Conservation (phyloP, 2,329 filamentous ascomycete species). For the Ophioceras dolichostomum region DNA sequence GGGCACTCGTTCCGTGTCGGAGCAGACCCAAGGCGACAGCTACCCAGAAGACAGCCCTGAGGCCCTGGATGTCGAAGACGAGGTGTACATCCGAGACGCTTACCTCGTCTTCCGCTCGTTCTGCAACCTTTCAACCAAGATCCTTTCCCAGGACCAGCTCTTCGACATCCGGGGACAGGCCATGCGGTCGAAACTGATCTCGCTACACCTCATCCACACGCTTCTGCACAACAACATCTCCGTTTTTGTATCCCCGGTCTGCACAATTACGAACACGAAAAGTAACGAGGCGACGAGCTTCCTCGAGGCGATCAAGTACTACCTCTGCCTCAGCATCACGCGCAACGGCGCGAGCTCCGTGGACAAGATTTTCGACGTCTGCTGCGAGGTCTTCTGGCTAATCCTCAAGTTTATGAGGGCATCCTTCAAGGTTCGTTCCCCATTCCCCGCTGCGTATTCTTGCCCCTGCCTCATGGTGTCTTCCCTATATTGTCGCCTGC, state of each 20-base stretch:
- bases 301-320: conserved; percentile 90
- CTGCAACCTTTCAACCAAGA: conserved; percentile 93
- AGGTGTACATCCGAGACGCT: conserved; percentile 93
- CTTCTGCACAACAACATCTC: conserved; percentile 87
- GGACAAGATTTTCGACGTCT: conserved; percentile 85
- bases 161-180: conserved; percentile 88
- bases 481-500: too few species aligned
- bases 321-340: conserved; percentile 87
- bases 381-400: conserved; percentile 95
- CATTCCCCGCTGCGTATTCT: too few species aligned
- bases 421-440: conserved; percentile 66
- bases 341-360: conserved; percentile 92
- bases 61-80: conserved; percentile 63
- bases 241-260: conserved; percentile 83
- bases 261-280: conserved; percentile 85
- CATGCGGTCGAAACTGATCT: conserved; percentile 94
- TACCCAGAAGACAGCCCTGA: conserved; percentile 44
- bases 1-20: conserved; percentile 34
- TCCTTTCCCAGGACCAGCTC: conserved; percentile 78
- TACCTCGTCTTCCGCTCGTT: conserved; percentile 96
- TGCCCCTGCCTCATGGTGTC: too few species aligned
- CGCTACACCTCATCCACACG: conserved; percentile 88
- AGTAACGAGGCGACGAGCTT: conserved; percentile 82
- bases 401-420: conserved; percentile 91
- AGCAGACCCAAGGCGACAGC: conserved; percentile 42